These are phyloP conservation scores for Neospermospora avenae DNA, from an alignment of 2,329 filamentous ascomycete species.

Conservation along the genomic window DNA sequence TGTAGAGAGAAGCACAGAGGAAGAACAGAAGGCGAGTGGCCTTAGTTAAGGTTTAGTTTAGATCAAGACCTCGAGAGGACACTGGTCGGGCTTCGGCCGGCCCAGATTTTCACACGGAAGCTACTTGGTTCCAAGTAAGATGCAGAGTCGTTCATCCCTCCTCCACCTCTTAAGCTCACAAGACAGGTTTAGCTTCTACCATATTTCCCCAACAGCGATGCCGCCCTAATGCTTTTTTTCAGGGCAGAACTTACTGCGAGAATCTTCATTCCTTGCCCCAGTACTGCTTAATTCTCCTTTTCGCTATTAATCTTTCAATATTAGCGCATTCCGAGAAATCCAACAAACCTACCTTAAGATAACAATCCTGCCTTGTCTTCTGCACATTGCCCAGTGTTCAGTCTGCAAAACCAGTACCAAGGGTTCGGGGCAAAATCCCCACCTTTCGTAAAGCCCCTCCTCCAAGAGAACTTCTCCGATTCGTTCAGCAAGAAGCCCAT, in stretches of 20 bases:
- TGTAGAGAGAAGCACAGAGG: neutral
- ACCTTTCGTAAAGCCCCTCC: neutral
- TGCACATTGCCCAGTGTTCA: too few relatives aligned
- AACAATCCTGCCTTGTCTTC: neutral
- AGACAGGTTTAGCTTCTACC: neutral
- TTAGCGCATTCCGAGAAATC: too few relatives aligned
- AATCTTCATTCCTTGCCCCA: too few relatives aligned
- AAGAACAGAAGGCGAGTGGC: neutral
- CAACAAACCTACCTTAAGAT: too few relatives aligned
- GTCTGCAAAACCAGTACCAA: neutral
- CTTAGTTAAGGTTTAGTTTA: neutral
- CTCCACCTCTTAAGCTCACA: neutral
- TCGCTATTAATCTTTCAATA: too few relatives aligned
- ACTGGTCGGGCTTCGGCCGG: neutral
- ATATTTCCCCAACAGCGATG: neutral
- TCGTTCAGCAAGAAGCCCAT: neutral
- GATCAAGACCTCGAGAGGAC: neutral
- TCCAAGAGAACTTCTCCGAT: neutral
- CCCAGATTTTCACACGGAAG: neutral
- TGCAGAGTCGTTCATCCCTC: neutral
- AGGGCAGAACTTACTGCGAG: too few relatives aligned
- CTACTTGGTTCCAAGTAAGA: neutral
- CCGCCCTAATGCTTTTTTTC: too few relatives aligned
- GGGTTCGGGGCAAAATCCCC: neutral
- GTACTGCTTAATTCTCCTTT: too few relatives aligned